Evolutionary conservation across 228 moss, liverwort and hornwort species (phyloP), one percentile per base, ranked within the genome.

Genomic region (Sphagnum fallax): DNA sequence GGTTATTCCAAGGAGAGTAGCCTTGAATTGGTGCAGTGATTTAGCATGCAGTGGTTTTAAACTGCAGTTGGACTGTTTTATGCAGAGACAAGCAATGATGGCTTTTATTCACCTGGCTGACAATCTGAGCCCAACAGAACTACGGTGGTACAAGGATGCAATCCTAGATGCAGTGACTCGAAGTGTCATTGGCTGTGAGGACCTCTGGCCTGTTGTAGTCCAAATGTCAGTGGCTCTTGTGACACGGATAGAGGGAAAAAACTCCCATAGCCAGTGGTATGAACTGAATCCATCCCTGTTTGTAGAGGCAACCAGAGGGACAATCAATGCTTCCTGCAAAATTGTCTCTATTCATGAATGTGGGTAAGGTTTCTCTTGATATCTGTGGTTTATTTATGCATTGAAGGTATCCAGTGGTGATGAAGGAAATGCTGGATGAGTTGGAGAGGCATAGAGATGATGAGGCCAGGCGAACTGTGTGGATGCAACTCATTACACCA

Each of bases 171-270:
- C 90, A 58, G 92, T 90, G 64, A 79, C 81, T 69, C 90, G 89
- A 55, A 90, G 69, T 75, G 63, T 98, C 53, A 83, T 83, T 57
- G 92, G 94, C 47, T 86, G 81, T 73, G 90, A 76, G 64, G 88
- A 90, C 62, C 87, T 92, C 63, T 98, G 98, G 98, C 70, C 90
- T 55, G 67, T 88, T 74, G 94, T 92, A 70, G 91, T 98, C 81
- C 82, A 87, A 77, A 86, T 88, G 87, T 87, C 94, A 52, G 92
- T 98, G 62, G 81, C 73, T 62, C 67, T 86, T 53, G 98, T 98
- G 65, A 90, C 78, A 55, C 68, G 65, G 68, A 89, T 87, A 47
- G 98, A 94, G 76, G 88, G 84, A 67, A 84, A 62, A 72, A 90
- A 98, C 67, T 74, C 84, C 47, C 91, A 94, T 52, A 83, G 89